Evolutionary conservation across 768 basidiomycete genomes (phyloP), one percentile per base, ranked within the genome.

Genomic region (Suillus subalutaceus): DNA sequence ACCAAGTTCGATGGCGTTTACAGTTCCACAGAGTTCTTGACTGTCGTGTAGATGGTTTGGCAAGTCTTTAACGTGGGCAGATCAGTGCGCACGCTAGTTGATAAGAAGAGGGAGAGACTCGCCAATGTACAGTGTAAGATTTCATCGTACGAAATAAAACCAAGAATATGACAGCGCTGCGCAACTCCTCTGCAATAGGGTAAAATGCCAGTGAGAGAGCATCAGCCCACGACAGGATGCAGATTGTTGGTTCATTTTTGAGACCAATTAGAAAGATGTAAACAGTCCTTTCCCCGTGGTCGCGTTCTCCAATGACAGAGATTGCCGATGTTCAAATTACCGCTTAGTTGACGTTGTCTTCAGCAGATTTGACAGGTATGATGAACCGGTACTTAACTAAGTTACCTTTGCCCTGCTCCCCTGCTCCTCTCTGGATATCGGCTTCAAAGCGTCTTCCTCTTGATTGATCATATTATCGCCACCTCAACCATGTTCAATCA

Each of bases 191-290:
- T n/a, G 4, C 46, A n/a, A n/a, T 46, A 4, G 10, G 46, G n/a
- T 23, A 10, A 97, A 30, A 52, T 52, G 2, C 37, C 37, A 37
- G 37, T 10, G 50, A 26, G 7, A 30, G 26, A 30, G 26, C 7
- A 30, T 53, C 6, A 13, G 26, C 12, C 26, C 13, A 16, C 15
- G 15, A 52, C 23, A 26, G 26, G 15, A 52, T 23, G 15, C 26
- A 15, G 43, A 3, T 5, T 30, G 15, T 52, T 52, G 12, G 23
- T 50, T 6, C 23, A 23, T 15, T 26, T 2, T 26, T 12, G 48
- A 50, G 4, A 23, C 4, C 46, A 48, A 8, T n/a, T 46, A 20
- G n/a, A 13, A 52, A 52, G 23, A 16, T 15, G 26, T 16, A 16
- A 16, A 16, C 3, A 8, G 26, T 26, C 26, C 26, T 23, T 16